These are phyloP conservation scores for Pittosporum tobira DNA, from an alignment of 129 eudicot genomes.

Conservation along the genomic window DNA sequence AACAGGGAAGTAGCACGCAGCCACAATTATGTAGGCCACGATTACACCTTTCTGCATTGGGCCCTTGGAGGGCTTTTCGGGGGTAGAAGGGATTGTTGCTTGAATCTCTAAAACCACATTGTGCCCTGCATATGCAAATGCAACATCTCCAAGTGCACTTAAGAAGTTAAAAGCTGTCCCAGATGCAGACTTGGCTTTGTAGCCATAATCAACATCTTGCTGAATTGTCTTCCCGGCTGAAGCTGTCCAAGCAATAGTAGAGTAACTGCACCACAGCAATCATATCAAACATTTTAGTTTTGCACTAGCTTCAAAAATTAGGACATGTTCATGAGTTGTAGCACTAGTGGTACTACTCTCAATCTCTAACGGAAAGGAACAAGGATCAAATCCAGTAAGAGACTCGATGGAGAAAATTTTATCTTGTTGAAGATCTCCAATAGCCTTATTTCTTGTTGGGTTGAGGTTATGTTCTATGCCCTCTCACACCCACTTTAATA, in stretches of 20 bases:
- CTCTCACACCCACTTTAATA: no score
- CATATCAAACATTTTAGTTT: background rate
- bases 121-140: conserved; percentile 50
- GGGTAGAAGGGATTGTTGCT: no score
- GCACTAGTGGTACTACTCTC: no score
- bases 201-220: conserved; percentile 22
- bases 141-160: conserved; percentile 38
- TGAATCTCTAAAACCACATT: no score
- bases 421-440: no score
- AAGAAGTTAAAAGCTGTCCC: conserved; percentile 40
- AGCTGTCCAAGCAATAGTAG: conserved; percentile 44
- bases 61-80: conserved; percentile 43
- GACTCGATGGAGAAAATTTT: no score
- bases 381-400: no score
- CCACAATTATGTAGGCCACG: conserved; percentile 40
- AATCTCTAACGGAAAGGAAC: no score
- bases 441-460: no score
- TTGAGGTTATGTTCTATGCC: no score
- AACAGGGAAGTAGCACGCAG: conserved; percentile 46
- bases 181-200: conserved; percentile 6
- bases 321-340: no score
- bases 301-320: no score
- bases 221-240: conserved; percentile 27
- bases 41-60: conserved; percentile 51
- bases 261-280: conserved; percentile 21